phyloP scores from a whole-genome alignment of 495 filamentous ascomycete genomes.

The Penicillium manginii region DNA sequence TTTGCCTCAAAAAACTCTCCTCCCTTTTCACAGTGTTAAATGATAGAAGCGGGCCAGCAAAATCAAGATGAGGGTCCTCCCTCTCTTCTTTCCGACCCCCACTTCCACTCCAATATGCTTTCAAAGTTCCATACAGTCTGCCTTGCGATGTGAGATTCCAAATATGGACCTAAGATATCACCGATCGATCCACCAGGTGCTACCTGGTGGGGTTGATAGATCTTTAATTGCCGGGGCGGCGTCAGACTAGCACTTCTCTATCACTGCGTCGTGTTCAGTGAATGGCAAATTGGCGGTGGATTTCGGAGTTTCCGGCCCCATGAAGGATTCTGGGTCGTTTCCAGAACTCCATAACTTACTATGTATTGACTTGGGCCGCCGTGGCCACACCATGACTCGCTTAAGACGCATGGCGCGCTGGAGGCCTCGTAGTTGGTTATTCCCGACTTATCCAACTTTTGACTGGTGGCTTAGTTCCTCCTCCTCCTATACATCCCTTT shows the following conservation, averaged over 20 bases:
- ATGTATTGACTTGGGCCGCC: background rate
- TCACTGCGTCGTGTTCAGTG: background rate
- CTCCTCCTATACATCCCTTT: background rate
- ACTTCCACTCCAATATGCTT: too few species aligned
- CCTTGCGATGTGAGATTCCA: too few species aligned
- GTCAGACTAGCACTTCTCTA: background rate
- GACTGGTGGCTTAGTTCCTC: background rate
- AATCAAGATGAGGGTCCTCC: too few species aligned
- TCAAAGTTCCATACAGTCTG: too few species aligned
- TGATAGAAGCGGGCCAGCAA: background rate
- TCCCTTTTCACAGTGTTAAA: background rate
- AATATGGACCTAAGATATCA: too few species aligned
- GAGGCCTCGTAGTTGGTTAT: background rate
- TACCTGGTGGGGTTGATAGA: background rate
- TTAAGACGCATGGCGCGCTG: background rate
- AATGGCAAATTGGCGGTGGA: background rate
- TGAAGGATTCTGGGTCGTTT: background rate
- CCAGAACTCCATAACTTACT: background rate
- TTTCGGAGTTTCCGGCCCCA: constrained; percentile 1
- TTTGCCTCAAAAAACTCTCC: background rate
- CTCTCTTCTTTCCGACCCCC: too few species aligned
- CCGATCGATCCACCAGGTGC: background rate
- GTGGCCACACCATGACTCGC: background rate
- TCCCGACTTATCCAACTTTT: background rate
- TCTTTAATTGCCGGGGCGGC: background rate